Conservation (phyloP, 106 monocot genomes). For the Alisma plantagoaquatica region DNA sequence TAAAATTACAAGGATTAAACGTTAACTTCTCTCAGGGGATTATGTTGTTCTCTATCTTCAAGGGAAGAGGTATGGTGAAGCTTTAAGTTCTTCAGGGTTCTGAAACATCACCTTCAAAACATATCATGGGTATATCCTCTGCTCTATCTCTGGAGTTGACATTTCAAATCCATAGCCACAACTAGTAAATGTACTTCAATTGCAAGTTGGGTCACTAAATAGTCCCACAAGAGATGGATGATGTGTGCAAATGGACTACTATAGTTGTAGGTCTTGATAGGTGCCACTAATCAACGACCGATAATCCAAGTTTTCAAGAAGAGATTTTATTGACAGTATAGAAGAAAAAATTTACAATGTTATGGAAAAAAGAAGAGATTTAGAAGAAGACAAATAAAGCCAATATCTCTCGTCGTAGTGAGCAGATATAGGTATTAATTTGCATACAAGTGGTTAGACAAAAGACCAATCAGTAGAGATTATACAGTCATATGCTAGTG, state of each 20-base stretch:
- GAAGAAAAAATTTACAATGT: background rate
- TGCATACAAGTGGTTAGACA: no score
- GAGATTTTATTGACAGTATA: no score
- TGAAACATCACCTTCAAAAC: constrained; percentile 59
- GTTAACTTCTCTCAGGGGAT: constrained; percentile 44
- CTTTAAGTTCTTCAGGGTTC: constrained; percentile 51
- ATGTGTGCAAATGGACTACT: constrained; percentile 80
- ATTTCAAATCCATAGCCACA: background rate
- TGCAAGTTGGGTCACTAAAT: constrained; percentile 88
- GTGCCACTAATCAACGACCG: constrained; percentile 24
- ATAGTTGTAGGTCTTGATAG: constrained; percentile 54
- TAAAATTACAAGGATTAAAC: background rate
- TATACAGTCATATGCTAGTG: no score
- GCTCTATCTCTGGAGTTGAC: background rate
- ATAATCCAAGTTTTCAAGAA: no score
- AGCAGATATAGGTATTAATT: no score
- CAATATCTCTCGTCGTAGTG: no score
- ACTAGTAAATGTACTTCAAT: background rate
- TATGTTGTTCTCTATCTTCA: constrained; percentile 78
- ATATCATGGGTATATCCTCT: constrained; percentile 48
- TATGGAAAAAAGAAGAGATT: background rate
- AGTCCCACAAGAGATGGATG: constrained; percentile 97
- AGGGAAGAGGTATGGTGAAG: constrained; percentile 63
- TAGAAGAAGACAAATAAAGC: constrained; percentile 2
- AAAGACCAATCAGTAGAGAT: no score